Percentiles rank a stretch among this genome's conserved stretches.
Evolutionary conservation across 2,329 filamentous ascomycete species (phyloP).

Genomic region (Talaromyces funiculosus): DNA sequence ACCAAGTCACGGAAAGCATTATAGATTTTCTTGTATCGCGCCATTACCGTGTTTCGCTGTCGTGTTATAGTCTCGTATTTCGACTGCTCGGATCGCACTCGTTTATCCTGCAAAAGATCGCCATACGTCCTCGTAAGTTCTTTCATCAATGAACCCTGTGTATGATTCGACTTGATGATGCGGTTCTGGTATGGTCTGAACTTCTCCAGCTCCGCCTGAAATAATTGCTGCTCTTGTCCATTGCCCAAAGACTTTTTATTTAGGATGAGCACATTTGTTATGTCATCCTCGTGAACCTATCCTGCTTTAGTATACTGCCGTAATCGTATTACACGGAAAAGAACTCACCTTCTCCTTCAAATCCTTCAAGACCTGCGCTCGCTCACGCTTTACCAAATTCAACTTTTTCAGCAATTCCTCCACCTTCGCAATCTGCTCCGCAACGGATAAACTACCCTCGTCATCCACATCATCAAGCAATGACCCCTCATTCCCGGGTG

Average conservation of each 20-base stretch:
- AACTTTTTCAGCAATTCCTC: slow-evolving; percentile 88
- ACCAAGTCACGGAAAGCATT: slow-evolving; percentile 88
- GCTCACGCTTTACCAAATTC: slow-evolving; percentile 85
- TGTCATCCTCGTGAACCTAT: slow-evolving; percentile 95
- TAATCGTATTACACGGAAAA: no score
- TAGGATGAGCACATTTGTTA: slow-evolving; percentile 91
- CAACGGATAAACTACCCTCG: slow-evolving; percentile 71
- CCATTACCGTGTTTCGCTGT: slow-evolving; percentile 73
- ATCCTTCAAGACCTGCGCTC: slow-evolving; percentile 88
- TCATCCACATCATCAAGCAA: slow-evolving; percentile 89
- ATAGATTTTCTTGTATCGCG: slow-evolving; percentile 83
- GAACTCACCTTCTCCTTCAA: slow-evolving; percentile 98
- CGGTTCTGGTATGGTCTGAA: slow-evolving; percentile 90
- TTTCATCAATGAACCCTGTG: slow-evolving; percentile 90
- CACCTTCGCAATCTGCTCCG: slow-evolving; percentile 82
- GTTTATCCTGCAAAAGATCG: slow-evolving; percentile 82
- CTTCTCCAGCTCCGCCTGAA: slow-evolving; percentile 95
- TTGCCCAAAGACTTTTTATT: slow-evolving; percentile 89
- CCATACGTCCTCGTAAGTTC: slow-evolving; percentile 86
- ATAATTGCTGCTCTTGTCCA: slow-evolving; percentile 85
- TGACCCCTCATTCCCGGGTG: slow-evolving; percentile 60
- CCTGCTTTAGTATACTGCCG: no score
- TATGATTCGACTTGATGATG: slow-evolving; percentile 87
- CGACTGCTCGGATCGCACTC: slow-evolving; percentile 86
- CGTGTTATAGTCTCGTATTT: slow-evolving; percentile 87